phyloP scores from a whole-genome alignment of 352 stramenopile species.

The Globisporangium mamillatum region DNA sequence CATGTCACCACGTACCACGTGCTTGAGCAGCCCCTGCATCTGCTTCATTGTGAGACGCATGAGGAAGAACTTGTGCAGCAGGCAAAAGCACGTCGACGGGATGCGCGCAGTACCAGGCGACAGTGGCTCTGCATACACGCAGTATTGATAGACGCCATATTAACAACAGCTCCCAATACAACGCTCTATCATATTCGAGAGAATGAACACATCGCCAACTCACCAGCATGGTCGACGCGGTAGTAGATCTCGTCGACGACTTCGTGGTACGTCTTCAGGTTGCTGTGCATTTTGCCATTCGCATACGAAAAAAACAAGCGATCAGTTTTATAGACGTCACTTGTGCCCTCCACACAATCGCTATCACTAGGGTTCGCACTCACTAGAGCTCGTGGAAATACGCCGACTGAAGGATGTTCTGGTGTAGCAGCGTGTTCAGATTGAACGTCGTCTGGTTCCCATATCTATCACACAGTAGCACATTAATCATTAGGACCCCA shows the following conservation, averaged over 20 bases:
- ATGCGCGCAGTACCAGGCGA: slow-evolving; percentile 87
- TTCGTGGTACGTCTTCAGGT: slow-evolving; percentile 94
- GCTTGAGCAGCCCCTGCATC: slow-evolving; percentile 93
- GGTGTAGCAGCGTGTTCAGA: slow-evolving; percentile 94
- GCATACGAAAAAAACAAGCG: neutral
- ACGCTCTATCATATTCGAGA: neutral
- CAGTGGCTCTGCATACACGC: slow-evolving; percentile 87
- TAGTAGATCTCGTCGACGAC: slow-evolving; percentile 94
- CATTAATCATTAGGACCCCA: neutral
- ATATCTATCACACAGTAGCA: slow-evolving; percentile 43
- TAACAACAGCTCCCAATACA: neutral
- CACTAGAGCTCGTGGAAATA: slow-evolving; percentile 96
- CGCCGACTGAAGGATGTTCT: slow-evolving; percentile 93
- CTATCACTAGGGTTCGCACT: slow-evolving; percentile 8
- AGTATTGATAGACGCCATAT: neutral
- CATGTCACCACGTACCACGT: slow-evolving; percentile 42
- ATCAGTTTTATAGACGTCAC: neutral
- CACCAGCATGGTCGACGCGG: slow-evolving; percentile 77
- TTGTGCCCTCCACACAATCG: neutral
- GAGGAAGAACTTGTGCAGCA: slow-evolving; percentile 96
- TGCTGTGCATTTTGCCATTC: slow-evolving; percentile 24
- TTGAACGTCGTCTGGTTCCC: slow-evolving; percentile 94
- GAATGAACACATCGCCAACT: neutral
- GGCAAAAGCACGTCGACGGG: slow-evolving; percentile 95
- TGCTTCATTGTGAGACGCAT: slow-evolving; percentile 95